These are phyloP conservation scores for Bipolaris victoriae DNA, from an alignment of 2,329 filamentous ascomycete genomes.

Conservation along the genomic window DNA sequence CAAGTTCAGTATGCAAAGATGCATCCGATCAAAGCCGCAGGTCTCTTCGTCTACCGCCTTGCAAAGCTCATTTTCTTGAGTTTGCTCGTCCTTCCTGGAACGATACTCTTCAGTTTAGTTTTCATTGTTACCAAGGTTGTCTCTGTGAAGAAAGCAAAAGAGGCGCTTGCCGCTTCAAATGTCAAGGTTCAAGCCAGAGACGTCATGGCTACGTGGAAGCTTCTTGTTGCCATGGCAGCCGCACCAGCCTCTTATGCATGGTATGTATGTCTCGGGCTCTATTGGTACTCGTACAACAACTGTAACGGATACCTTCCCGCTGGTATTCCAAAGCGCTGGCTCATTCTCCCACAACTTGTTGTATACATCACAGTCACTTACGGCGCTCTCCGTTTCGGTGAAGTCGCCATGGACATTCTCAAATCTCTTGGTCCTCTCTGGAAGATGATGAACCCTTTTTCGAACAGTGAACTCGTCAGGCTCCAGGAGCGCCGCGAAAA, in stretches of 20 bases:
- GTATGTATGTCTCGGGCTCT: slow-evolving; percentile 42
- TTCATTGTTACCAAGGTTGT: slow-evolving; percentile 48
- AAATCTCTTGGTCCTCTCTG: slow-evolving; percentile 91
- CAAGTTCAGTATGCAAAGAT: slow-evolving; percentile 92
- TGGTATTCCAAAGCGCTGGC: slow-evolving; percentile 71
- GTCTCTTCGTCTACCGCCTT: slow-evolving; percentile 79
- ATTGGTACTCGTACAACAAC: slow-evolving; percentile 62
- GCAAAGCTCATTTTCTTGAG: slow-evolving; percentile 77
- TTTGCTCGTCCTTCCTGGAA: slow-evolving; percentile 82
- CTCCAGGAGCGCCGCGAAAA: slow-evolving; percentile 74
- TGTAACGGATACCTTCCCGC: slow-evolving; percentile 81
- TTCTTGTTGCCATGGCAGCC: slow-evolving; percentile 49
- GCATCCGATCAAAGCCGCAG: slow-evolving; percentile 75
- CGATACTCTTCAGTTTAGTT: slow-evolving; percentile 74
- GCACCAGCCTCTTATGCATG: slow-evolving; percentile 44
- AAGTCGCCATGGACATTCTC: slow-evolving; percentile 98
- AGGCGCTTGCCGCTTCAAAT: slow-evolving; percentile 50
- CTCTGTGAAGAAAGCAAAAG: slow-evolving; percentile 47
- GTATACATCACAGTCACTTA: slow-evolving; percentile 90
- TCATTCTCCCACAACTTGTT: slow-evolving; percentile 73
- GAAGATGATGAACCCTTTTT: slow-evolving; percentile 82
- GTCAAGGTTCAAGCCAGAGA: slow-evolving; percentile 50
- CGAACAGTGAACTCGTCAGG: slow-evolving; percentile 80
- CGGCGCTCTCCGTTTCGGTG: slow-evolving; percentile 89
- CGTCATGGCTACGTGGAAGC: slow-evolving; percentile 52